Percentiles rank a stretch among this genome's conserved stretches.
phyloP scores from a whole-genome alignment of 371 early-diverging fungal species.

The Chytridium lagenaria region DNA sequence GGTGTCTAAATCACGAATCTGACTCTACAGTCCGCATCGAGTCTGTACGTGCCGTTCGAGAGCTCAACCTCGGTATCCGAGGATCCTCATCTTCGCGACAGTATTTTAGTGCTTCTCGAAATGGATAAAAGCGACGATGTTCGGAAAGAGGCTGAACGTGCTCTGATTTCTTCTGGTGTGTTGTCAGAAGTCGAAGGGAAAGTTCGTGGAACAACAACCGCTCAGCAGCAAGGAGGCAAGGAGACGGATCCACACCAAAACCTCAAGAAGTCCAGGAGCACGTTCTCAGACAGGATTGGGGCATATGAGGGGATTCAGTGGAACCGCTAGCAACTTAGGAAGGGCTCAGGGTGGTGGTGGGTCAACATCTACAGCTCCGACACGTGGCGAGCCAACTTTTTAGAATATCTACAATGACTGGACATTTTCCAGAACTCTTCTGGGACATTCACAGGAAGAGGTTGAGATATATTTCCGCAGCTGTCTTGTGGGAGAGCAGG shows the following conservation, averaged over 20 bases:
- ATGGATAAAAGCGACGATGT: slow-evolving; percentile 43
- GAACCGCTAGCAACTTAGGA: too few species aligned
- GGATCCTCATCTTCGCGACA: slow-evolving; percentile 40
- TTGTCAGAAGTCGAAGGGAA: slow-evolving; percentile 11
- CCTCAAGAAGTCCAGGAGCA: too few species aligned
- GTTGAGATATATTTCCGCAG: slow-evolving; percentile 46
- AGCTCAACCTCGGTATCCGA: slow-evolving; percentile 39
- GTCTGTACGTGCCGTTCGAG: slow-evolving; percentile 40
- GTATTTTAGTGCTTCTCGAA: slow-evolving; percentile 39
- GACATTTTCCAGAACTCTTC: slow-evolving; percentile 41
- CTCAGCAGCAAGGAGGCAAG: background rate
- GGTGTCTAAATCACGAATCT: slow-evolving; percentile 48
- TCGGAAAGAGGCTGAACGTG: slow-evolving; percentile 45
- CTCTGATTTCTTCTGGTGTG: slow-evolving; percentile 35
- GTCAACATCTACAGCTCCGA: background rate
- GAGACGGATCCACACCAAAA: slow-evolving; percentile 9
- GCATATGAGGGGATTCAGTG: too few species aligned
- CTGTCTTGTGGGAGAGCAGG: slow-evolving; percentile 48
- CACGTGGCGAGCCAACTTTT: background rate
- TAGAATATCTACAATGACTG: slow-evolving; percentile 2
- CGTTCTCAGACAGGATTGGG: too few species aligned
- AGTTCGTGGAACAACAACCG: background rate
- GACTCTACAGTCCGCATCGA: slow-evolving; percentile 47
- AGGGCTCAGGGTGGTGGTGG: too few species aligned
- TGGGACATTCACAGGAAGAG: slow-evolving; percentile 38